Percentiles rank a stretch among this genome's conserved stretches.
Evolutionary conservation across 2,329 filamentous ascomycete species (phyloP).

Genomic region (Beauveria australis): DNA sequence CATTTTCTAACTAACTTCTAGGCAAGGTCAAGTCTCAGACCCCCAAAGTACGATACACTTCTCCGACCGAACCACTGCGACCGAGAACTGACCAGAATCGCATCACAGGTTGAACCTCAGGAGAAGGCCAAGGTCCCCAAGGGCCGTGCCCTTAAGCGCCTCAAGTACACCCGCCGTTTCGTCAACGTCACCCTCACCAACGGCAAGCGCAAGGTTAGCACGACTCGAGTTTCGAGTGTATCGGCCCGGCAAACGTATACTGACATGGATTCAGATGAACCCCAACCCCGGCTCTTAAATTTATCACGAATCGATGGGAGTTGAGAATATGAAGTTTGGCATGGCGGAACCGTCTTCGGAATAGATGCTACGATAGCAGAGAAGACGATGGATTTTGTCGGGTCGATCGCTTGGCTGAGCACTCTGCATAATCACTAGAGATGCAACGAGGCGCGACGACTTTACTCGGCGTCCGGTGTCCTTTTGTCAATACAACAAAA

Average conservation of each 20-base stretch:
- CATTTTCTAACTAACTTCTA: constrained; percentile 51
- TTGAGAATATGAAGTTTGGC: constrained; percentile 23
- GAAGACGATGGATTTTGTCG: constrained; percentile 28
- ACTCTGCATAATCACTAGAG: constrained; percentile 20
- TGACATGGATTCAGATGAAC: constrained; percentile 57
- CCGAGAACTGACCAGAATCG: constrained; percentile 23
- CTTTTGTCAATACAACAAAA: constrained; percentile 32
- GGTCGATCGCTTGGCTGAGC: constrained; percentile 29
- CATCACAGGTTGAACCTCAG: constrained; percentile 66
- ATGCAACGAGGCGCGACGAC: constrained; percentile 30
- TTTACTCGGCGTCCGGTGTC: constrained; percentile 34
- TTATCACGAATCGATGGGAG: constrained; percentile 17
- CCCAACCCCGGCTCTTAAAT: constrained; percentile 68
- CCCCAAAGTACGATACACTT: constrained; percentile 61
- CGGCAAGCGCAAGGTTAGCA: constrained; percentile 91
- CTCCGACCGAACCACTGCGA: constrained; percentile 16
- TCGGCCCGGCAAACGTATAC: neutral
- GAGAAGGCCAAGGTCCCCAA: constrained; percentile 97
- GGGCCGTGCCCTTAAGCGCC: constrained; percentile 95
- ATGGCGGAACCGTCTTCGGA: constrained; percentile 24
- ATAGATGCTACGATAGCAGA: constrained; percentile 24
- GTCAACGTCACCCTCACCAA: constrained; percentile 96
- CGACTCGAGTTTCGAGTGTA: neutral
- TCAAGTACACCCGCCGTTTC: constrained; percentile 94
- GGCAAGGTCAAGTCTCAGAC: constrained; percentile 98